Conservation (phyloP, 192 early-diverging fungal species). For the Dissophora globulifera region DNA sequence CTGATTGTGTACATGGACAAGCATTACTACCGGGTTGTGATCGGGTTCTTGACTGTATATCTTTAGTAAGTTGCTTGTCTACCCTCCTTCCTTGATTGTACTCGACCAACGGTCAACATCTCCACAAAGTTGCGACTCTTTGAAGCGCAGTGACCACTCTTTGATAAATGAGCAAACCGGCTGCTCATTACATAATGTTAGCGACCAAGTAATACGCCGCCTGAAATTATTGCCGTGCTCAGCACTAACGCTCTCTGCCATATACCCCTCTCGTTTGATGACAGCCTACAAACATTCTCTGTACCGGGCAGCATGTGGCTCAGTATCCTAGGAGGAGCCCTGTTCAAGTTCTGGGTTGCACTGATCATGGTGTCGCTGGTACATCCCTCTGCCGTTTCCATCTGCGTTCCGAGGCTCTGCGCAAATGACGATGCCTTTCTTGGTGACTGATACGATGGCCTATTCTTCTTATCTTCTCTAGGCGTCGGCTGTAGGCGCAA, state of each 20-base stretch:
- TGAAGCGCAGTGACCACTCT: background rate
- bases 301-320: slow-evolving; percentile 75
- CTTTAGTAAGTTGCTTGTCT: slow-evolving; percentile 62
- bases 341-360: slow-evolving; percentile 64
- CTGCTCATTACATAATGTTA: background rate
- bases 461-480: slow-evolving; percentile 23
- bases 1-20: slow-evolving; percentile 61
- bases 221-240: slow-evolving; percentile 20
- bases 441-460: too few relatives aligned
- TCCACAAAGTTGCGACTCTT: background rate
- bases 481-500: slow-evolving; percentile 66
- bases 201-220: background rate
- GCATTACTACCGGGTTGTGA: slow-evolving; percentile 61
- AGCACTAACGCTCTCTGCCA: too few relatives aligned
- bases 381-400: too few relatives aligned
- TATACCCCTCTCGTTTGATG: background rate
- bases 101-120: too few relatives aligned
- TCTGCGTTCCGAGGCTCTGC: background rate
- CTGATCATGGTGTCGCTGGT: slow-evolving; percentile 62
- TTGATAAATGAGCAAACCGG: too few relatives aligned
- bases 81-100: background rate
- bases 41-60: slow-evolving; percentile 58
- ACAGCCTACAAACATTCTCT: slow-evolving; percentile 70
- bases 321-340: slow-evolving; percentile 64
- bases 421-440: background rate